Base-by-base conservation (phyloP, 1,284 basidiomycete species). In the Porogramme epimiltina region DNA sequence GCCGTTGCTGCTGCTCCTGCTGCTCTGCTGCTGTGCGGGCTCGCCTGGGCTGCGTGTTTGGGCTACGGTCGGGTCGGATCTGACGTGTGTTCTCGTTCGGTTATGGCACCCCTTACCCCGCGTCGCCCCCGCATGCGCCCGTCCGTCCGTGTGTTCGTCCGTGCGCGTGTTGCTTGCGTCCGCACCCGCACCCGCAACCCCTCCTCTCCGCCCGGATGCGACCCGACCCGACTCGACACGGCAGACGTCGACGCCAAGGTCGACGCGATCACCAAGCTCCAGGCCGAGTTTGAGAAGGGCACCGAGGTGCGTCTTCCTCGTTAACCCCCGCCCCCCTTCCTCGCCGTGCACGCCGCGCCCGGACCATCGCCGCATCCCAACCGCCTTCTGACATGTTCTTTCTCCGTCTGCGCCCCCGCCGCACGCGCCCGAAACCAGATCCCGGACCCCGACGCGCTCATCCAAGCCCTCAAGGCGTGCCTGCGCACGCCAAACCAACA, bases 401-500 rank as follows among this genome's bases (percentile, higher is more conserved):
- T 20, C 40, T 42, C n/a, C n/a, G n/a, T n/a, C n/a, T n/a, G n/a
- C n/a, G n/a, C n/a, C n/a, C n/a, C n/a, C n/a, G 24, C 40, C 23
- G 19, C 20, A 38, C 33, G 44, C n/a, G 34, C 28, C n/a, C 13
- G 18, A 13, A 9, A 24, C 54, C 61, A 91, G 89, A 79, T 92
- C 50, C 66, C 76, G 41, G 89, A 91, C 64, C 66, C 83, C 19
- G 91, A 93, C 60, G 72, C 74, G 34, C 74, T 92, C 65, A 78
- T 91, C 54, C 73, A 73, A 49, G 74, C 79, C 36, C 77, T 95
- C 65, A 93, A 91, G 70, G 64, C 83, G 45, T 89, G 85, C 61
- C 78, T 95, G 61, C 82, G 88, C 61, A 85, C 85, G 45, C 79
- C 89, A 41, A 93, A 95, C 69, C 85, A 91, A 63, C 89, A 91